phyloP scores from a whole-genome alignment of 768 basidiomycete genomes.

The Boletus fagicola region DNA sequence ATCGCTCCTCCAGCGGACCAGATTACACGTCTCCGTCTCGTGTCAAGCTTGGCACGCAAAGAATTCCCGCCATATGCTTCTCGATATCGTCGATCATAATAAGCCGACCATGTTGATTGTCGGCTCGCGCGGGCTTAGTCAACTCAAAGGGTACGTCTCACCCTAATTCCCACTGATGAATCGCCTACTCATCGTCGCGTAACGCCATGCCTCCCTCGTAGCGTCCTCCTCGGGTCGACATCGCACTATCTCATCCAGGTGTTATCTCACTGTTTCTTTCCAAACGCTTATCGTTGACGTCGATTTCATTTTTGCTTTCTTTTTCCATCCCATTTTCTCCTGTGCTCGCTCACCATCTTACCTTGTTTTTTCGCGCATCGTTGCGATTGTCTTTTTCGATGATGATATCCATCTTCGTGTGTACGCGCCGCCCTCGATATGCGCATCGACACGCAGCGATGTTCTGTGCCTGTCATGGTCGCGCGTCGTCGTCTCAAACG shows the following conservation, averaged over 20 bases:
- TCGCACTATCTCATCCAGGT: conserved; percentile 92
- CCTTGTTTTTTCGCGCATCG: neutral
- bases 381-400: neutral
- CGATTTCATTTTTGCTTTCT: neutral
- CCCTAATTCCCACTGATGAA: too few species aligned
- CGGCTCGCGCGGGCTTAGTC: conserved; percentile 86
- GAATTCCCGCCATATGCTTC: conserved; percentile 84
- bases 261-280: conserved; percentile 13
- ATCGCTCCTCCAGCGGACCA: conserved; percentile 85
- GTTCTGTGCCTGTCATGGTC: conserved; percentile 96
- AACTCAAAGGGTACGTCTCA: conserved; percentile 74
- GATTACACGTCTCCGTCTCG: conserved; percentile 77
- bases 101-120: conserved; percentile 93
- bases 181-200: neutral
- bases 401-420: neutral
- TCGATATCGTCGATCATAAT: conserved; percentile 86
- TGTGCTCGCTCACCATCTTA: neutral
- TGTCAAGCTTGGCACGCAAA: conserved; percentile 99
- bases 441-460: conserved; percentile 52
- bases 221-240: conserved; percentile 90
- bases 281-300: neutral
- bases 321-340: neutral
- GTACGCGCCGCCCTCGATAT: neutral
- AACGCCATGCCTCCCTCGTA: conserved; percentile 25
- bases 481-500: conserved; percentile 89